Base-by-base conservation (phyloP, 179 eudicot species). In the Carnegiea gigantea region DNA sequence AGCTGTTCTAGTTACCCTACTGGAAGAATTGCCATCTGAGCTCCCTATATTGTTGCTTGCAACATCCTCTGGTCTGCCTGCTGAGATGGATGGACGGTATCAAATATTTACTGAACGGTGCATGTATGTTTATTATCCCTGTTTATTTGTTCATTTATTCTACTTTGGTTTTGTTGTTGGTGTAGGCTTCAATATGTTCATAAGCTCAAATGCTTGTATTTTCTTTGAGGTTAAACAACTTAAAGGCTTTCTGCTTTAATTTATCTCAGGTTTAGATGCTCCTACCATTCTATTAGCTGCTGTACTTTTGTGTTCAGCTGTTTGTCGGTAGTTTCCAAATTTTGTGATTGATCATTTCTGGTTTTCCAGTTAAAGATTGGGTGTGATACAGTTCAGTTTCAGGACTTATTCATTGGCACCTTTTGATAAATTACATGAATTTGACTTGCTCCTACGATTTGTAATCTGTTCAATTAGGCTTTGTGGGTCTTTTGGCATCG, bases 21-120 rank as follows among this genome's bases (percentile, higher is more conserved):
- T 97, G 90, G 98, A 93, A 82, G 99, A 93, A 82, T 85, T 97
- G 87, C 99, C 99, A 24, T 97, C 99, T 38, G 95, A 95, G 82
- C 83, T 85, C 59, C 99, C 99, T 81, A 88, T 97, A 78, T 88
- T 97, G 84, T 84, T 97, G 70, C 89, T 95, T 40, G 99, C 95
- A 85, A 89, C 98, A 84, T 87, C 93, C 81, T 88, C 93, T 23
- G 82, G 83, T 65, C 83, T 91, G 57, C 87, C 88, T 73, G 79
- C 79, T 87, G 95, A 92, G 77, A 77, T 86, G 71, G 88, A 85
- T 76, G 92, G 79, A 46, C 88, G 83, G 80, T 82, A 82, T 75
- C 86, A 84, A 26, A 77, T 95, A 82, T 95, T 95, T 81, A 83
- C 93, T 67, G 87, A 71, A 20, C 92, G 88, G 83, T 85, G 88